phyloP scores from a whole-genome alignment of 371 early-diverging fungal species.

The Apophysomyces trapeziformis region DNA sequence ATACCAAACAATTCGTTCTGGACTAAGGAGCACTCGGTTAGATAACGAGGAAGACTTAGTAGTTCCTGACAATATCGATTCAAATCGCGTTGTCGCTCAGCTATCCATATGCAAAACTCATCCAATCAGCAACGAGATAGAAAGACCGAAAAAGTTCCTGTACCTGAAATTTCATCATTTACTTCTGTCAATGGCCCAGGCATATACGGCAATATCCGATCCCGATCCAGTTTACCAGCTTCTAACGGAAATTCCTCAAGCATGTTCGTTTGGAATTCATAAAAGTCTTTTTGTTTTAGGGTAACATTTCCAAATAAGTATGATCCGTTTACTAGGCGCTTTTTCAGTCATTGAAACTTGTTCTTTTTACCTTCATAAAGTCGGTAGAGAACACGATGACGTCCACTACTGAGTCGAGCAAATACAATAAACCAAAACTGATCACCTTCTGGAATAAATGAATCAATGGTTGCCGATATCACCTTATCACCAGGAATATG shows the following conservation, averaged over 20 bases:
- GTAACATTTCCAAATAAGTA: not conserved
- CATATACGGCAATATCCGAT: constrained; percentile 78
- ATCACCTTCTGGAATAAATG: constrained; percentile 64
- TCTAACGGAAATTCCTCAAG: constrained; percentile 76
- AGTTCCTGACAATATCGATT: constrained; percentile 76
- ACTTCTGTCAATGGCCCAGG: constrained; percentile 69
- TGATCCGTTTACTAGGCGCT: not conserved
- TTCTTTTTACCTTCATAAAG: constrained; percentile 61
- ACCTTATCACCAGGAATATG: constrained; percentile 21
- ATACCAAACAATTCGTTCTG: constrained; percentile 67
- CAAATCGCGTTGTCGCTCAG: constrained; percentile 64
- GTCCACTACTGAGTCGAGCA: constrained; percentile 57
- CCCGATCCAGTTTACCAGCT: constrained; percentile 67
- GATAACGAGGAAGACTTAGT: constrained; percentile 61
- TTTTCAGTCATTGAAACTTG: not conserved
- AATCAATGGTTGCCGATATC: constrained; percentile 62
- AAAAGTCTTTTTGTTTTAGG: constrained; percentile 60
- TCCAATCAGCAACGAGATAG: not conserved
- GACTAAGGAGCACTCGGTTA: constrained; percentile 59
- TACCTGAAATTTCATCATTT: constrained; percentile 60
- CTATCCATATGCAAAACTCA: constrained; percentile 13
- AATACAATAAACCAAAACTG: constrained; percentile 75
- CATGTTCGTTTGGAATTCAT: constrained; percentile 79
- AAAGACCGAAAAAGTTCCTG: not conserved
- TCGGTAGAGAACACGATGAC: constrained; percentile 64